A percentile compares a stretch with the other conserved stretches of the same genome.
These are phyloP conservation scores for Intubia oerlemansii DNA, from an alignment of 2,329 filamentous ascomycete species.

Conservation along the genomic window DNA sequence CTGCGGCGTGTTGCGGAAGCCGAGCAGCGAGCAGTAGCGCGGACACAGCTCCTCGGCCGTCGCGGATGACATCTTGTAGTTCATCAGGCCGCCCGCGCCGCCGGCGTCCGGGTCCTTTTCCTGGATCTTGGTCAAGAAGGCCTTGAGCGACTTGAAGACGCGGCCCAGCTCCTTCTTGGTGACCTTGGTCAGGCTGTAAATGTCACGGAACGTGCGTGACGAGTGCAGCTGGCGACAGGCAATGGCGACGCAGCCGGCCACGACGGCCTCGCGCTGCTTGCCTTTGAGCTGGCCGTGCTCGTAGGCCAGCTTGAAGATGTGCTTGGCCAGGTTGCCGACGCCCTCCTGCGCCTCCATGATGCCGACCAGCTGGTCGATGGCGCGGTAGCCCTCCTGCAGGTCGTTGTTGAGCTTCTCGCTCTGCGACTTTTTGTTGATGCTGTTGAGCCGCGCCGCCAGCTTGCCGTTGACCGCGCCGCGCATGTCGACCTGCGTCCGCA, in stretches of 20 bases:
- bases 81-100: conserved; percentile 29
- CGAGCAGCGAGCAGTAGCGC: conserved; percentile 73
- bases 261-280: conserved; percentile 82
- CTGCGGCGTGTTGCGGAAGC: conserved; percentile 45
- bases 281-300: conserved; percentile 89
- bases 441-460: conserved; percentile 10
- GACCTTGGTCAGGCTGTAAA: conserved; percentile 81
- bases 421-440: conserved; percentile 12
- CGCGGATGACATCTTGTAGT: conserved; percentile 53
- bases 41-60: conserved; percentile 72
- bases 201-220: conserved; percentile 81
- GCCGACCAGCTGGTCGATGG: conserved; percentile 76
- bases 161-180: conserved; percentile 94
- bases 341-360: conserved; percentile 60
- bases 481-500: conserved; percentile 10
- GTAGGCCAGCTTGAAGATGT: conserved; percentile 85
- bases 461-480: conserved; percentile 8
- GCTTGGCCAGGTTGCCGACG: conserved; percentile 77
- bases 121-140: conserved; percentile 60
- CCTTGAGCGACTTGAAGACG: conserved; percentile 83
- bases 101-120: conserved; percentile 31
- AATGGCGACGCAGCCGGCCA: conserved; percentile 94
- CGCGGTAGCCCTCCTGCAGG: conserved; percentile 57
- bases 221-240: conserved; percentile 79
- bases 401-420: conserved; percentile 10